Base-by-base conservation (phyloP, 805 yeast genomes). In the Starmerella khaoyaiensis region DNA sequence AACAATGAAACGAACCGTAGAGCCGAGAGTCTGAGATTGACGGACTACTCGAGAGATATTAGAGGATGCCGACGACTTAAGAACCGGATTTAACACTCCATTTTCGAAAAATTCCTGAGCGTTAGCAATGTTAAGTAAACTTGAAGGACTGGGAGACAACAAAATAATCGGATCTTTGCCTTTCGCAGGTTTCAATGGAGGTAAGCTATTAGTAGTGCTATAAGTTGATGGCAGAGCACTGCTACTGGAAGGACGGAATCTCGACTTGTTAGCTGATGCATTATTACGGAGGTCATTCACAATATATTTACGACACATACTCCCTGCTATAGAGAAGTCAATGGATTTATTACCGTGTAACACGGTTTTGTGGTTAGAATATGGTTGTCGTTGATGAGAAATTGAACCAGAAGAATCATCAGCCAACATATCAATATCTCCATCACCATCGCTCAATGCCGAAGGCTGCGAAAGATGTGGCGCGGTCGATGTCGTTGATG, bases 81-180 rank as follows among this genome's bases (percentile, higher is more conserved):
- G 51, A 2, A 60, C 53, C 18, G 81, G 79, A 47, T 68, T 76
- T 33, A 69, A 65, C 47, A 72, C 60, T 4, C 95, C 93, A 10
- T 74, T 68, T 56, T 81, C 83, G 47, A 90, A 59, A 48, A 80
- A 79, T 35, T 68, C 64, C 58, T 75, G 74, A 31, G 76, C 71
- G 51, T 79, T 79, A 21, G 67, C 53, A 68, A 77, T 67, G 7
- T 77, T 73, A 34, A 80, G 49, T 18, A 80, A 59, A 0, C 86
- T 70, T 4, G 87, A 75, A 0, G 90, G 80, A 7, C 90, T 75
- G 4, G 93, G 87, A 11, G 90, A 78, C 21, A 80, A 62, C 29
- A 80, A 57, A 39, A 80, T 77, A 48, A 80, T 78, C 18, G 93
- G 93, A 43, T 74, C 81, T 24, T 52, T 48, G 49, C 49, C 52